Evolutionary conservation across 2,329 filamentous ascomycete species (phyloP).

Genomic region (Pyrenophora graminea): DNA sequence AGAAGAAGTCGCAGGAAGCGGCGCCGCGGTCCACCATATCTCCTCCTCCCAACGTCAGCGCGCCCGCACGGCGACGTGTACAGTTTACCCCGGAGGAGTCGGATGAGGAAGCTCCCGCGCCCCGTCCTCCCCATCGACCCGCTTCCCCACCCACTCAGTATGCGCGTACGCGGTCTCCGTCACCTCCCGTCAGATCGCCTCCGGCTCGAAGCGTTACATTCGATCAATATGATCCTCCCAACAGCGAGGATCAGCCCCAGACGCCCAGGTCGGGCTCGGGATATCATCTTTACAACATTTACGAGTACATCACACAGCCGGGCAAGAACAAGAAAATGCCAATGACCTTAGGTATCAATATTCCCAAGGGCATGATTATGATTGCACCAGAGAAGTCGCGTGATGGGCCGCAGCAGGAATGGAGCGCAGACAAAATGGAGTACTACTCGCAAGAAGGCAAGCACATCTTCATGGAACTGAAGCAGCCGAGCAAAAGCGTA

Average conservation of each 20-base stretch:
- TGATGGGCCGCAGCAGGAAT: constrained; percentile 86
- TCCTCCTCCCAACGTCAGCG: constrained; percentile 57
- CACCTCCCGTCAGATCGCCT: constrained; percentile 37
- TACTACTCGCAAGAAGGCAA: constrained; percentile 98
- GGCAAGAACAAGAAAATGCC: constrained; percentile 98
- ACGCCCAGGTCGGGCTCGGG: constrained; percentile 67
- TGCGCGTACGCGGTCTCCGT: constrained; percentile 48
- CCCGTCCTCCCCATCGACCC: constrained; percentile 64
- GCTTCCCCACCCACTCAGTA: constrained; percentile 54
- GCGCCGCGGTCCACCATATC: constrained; percentile 44
- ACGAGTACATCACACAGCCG: constrained; percentile 96
- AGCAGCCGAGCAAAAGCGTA: constrained; percentile 88
- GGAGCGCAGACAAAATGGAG: constrained; percentile 93
- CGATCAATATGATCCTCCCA: constrained; percentile 48
- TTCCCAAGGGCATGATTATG: constrained; percentile 84
- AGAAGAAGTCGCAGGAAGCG: constrained; percentile 52
- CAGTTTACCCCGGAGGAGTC: constrained; percentile 69
- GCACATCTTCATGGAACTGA: constrained; percentile 92
- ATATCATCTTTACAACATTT: constrained; percentile 95
- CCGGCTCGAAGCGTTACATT: constrained; percentile 48
- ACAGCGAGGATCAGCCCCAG: constrained; percentile 46
- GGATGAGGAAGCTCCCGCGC: constrained; percentile 66
- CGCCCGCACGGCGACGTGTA: constrained; percentile 54
- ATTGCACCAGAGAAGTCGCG: constrained; percentile 83
- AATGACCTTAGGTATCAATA: constrained; percentile 92